Percentiles rank a stretch among this genome's conserved stretches.
These are phyloP conservation scores for Gaertneriomyces semiglobifer DNA, from an alignment of 192 early-diverging fungal species.

Conservation along the genomic window DNA sequence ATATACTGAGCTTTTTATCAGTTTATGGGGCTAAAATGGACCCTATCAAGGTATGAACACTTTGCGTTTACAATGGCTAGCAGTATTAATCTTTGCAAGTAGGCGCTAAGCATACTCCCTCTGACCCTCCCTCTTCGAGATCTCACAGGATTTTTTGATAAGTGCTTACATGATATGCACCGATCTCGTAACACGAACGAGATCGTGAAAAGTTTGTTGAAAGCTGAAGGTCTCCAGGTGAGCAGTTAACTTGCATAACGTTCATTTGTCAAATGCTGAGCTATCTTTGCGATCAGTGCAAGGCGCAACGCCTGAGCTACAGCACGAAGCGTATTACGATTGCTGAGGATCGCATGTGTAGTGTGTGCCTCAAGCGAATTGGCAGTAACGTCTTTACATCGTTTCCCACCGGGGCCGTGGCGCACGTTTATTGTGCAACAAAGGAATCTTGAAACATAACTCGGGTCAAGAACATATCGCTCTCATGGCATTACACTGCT, in stretches of 20 bases:
- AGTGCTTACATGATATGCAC: slow-evolving; percentile 58
- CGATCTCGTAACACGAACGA: slow-evolving; percentile 58
- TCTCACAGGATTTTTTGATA: slow-evolving; percentile 50
- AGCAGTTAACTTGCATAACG: background rate
- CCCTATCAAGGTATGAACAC: slow-evolving; percentile 42
- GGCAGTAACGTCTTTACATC: slow-evolving; percentile 68
- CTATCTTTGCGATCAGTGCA: slow-evolving; percentile 42
- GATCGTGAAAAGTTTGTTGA: slow-evolving; percentile 67
- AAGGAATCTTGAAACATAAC: background rate
- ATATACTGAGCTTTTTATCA: slow-evolving; percentile 58
- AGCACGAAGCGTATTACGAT: slow-evolving; percentile 60
- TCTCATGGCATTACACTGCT: background rate
- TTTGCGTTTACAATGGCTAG: background rate
- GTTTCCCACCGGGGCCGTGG: slow-evolving; percentile 66
- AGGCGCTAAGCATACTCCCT: slow-evolving; percentile 51
- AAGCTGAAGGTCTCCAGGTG: slow-evolving; percentile 66
- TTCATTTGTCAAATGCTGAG: background rate
- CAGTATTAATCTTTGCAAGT: background rate
- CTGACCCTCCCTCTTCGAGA: slow-evolving; percentile 42
- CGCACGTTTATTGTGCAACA: slow-evolving; percentile 66
- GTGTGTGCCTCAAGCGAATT: slow-evolving; percentile 50
- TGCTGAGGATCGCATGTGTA: slow-evolving; percentile 74
- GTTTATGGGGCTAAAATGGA: slow-evolving; percentile 68
- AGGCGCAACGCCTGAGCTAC: slow-evolving; percentile 51
- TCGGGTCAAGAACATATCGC: background rate